A percentile compares a stretch with the other conserved stretches of the same genome.
These are phyloP conservation scores for Nicotiana benthamiana DNA, from an alignment of 257 asterid genomes.

Conservation along the genomic window DNA sequence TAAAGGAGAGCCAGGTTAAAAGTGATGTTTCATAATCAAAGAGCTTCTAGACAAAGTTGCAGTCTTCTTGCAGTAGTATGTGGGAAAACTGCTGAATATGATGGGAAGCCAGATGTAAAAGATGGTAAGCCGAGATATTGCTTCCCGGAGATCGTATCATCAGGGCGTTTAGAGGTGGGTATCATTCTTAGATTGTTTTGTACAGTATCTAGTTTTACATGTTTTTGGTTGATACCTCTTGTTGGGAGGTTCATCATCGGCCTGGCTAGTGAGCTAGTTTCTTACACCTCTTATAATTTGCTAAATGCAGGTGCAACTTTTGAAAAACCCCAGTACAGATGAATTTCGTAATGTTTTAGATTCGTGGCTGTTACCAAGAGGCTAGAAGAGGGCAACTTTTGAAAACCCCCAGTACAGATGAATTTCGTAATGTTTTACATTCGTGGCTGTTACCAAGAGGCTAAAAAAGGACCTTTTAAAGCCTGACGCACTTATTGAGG, in stretches of 20 bases:
- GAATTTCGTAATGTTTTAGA: conserved; percentile 63
- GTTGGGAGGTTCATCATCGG: not conserved
- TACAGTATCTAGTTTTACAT: not conserved
- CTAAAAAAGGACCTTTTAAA: conserved; percentile 95
- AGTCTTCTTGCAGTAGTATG: conserved; percentile 68
- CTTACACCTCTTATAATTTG: not conserved
- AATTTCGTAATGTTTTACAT: conserved; percentile 55
- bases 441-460: conserved; percentile 73
- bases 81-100: conserved; percentile 37
- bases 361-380: too few relatives aligned
- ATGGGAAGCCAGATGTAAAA: conserved; percentile 34
- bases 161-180: conserved; percentile 85
- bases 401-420: conserved; percentile 64
- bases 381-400: too few relatives aligned
- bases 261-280: not conserved
- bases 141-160: conserved; percentile 58
- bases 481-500: conserved; percentile 98
- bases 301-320: conserved; percentile 57
- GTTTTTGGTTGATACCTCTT: not conserved
- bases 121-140: conserved; percentile 46
- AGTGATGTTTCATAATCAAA: conserved; percentile 75
- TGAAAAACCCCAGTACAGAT: conserved; percentile 61
- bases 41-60: conserved; percentile 70
- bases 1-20: conserved; percentile 4
- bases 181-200: not conserved